These are phyloP conservation scores for Venturia asperata DNA, from an alignment of 2,329 filamentous ascomycete genomes.

Conservation along the genomic window DNA sequence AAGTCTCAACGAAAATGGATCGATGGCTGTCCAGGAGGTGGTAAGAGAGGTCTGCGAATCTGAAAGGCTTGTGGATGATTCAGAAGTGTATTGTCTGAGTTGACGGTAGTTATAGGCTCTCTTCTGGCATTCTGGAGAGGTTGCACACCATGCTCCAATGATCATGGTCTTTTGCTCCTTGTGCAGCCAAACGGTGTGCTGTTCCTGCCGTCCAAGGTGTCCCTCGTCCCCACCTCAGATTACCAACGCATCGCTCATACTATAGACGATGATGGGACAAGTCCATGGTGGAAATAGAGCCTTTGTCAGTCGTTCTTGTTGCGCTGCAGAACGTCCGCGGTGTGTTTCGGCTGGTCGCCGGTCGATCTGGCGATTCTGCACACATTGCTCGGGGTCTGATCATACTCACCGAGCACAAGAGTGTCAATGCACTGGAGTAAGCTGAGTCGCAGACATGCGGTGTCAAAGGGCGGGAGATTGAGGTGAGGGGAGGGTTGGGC, in stretches of 20 bases:
- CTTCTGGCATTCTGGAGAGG: background rate
- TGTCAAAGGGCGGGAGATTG: background rate
- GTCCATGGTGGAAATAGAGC: too few species aligned
- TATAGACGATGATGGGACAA: background rate
- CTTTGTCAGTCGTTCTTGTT: background rate
- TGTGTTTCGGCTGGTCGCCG: background rate
- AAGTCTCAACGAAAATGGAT: too few species aligned
- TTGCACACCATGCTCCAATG: background rate
- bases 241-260: background rate
- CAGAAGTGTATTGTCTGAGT: too few species aligned
- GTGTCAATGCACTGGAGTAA: background rate
- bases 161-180: background rate
- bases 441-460: background rate
- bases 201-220: background rate
- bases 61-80: too few species aligned
- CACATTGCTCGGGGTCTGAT: background rate
- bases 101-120: too few species aligned
- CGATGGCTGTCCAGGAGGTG: too few species aligned
- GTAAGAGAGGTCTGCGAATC: too few species aligned
- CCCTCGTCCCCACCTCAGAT: background rate
- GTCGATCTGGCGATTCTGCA: background rate
- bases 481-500: background rate
- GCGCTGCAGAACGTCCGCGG: background rate
- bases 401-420: background rate
- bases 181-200: background rate